Percentiles rank a stretch among this genome's conserved stretches.
phyloP scores from a whole-genome alignment of 352 stramenopile genomes.

The Poterioochromonas sp. region DNA sequence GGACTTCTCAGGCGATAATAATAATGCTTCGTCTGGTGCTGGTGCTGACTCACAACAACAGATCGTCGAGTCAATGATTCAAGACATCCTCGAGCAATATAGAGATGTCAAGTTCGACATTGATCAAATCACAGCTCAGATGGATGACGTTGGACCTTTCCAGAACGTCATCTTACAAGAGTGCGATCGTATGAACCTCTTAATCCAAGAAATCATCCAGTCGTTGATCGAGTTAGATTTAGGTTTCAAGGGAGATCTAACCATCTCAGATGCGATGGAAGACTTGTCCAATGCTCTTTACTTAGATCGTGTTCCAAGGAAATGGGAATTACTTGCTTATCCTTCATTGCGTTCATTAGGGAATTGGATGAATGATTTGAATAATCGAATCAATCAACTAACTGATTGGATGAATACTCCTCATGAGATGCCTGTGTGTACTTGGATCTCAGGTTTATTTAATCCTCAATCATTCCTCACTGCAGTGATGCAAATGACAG shows the following conservation, averaged over 20 bases:
- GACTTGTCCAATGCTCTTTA: conserved; percentile 87
- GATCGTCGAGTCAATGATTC: conserved; percentile 73
- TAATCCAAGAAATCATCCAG: conserved; percentile 86
- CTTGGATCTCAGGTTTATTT: conserved; percentile 95
- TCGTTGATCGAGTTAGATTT: conserved; percentile 88
- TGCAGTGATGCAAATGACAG: conserved; percentile 75
- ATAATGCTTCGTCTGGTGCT: conserved; percentile 45
- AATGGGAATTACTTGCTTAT: conserved; percentile 93
- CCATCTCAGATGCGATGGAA: conserved; percentile 92
- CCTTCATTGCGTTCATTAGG: conserved; percentile 89
- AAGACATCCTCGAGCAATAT: conserved; percentile 87
- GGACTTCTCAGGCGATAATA: conserved; percentile 46
- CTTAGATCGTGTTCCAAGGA: conserved; percentile 82
- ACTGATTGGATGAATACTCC: conserved; percentile 85
- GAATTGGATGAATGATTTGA: conserved; percentile 90
- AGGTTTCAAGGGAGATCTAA: conserved; percentile 92
- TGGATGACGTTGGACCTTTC: conserved; percentile 85
- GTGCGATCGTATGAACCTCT: conserved; percentile 87
- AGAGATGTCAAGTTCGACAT: conserved; percentile 92
- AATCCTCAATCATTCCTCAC: conserved; percentile 92
- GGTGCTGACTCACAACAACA: conserved; percentile 59
- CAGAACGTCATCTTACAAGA: conserved; percentile 98
- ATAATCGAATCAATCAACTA: conserved; percentile 87
- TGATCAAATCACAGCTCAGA: conserved; percentile 83
- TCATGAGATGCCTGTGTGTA: conserved; percentile 80